Conservation (phyloP, 2,329 filamentous ascomycete species). For the Amauroascus verrucosus region DNA sequence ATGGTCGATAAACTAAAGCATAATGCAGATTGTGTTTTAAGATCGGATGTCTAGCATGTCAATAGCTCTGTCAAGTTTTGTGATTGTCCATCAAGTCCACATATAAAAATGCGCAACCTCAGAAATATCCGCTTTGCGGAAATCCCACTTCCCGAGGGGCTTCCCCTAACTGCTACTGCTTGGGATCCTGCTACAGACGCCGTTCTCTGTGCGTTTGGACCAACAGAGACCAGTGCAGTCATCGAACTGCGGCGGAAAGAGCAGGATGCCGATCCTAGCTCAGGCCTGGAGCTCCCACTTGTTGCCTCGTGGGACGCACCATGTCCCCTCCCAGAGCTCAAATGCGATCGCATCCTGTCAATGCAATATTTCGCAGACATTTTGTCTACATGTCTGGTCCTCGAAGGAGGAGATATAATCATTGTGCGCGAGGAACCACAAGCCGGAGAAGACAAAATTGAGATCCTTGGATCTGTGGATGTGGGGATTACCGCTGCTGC, state of each 20-base stretch:
- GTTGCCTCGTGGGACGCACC: conserved; percentile 86
- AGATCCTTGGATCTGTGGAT: conserved; percentile 91
- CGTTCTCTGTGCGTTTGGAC: conserved; percentile 74
- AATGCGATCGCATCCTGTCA: conserved; percentile 63
- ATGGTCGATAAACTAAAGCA: not conserved
- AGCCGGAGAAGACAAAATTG: conserved; percentile 65
- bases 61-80: not conserved
- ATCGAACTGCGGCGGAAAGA: conserved; percentile 58
- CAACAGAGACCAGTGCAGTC: conserved; percentile 55
- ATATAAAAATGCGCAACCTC: conserved; percentile 67
- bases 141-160: conserved; percentile 50
- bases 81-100: not conserved
- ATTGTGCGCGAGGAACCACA: conserved; percentile 64
- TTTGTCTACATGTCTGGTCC: conserved; percentile 64
- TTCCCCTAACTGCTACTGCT: conserved; percentile 62
- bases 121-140: conserved; percentile 62
- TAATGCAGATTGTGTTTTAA: not conserved
- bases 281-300: conserved; percentile 35
- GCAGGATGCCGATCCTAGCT: conserved; percentile 29
- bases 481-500: conserved; percentile 77
- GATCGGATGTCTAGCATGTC: not conserved
- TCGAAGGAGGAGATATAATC: conserved; percentile 85
- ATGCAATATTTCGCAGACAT: conserved; percentile 80
- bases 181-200: conserved; percentile 77
- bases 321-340: conserved; percentile 64